A percentile compares a stretch with the other conserved stretches of the same genome.
Conservation (phyloP, 306 rosid species). For the Cicer judaicum region DNA sequence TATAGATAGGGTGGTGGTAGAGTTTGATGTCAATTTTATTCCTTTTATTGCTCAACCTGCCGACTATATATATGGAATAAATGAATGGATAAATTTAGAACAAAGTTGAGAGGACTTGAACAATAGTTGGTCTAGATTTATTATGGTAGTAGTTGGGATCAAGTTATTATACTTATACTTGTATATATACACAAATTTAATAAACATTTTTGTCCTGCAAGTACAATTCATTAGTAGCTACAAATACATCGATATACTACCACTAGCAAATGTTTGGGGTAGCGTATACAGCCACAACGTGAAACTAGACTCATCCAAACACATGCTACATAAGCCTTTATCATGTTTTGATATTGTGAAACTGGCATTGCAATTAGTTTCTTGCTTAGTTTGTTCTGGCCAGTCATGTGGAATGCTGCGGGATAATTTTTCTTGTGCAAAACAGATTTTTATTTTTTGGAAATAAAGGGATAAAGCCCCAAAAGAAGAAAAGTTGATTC, state of each 20-base stretch:
- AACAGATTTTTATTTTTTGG: no score
- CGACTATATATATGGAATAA: neutral
- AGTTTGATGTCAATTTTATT: conserved; percentile 14
- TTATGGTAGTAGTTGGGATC: conserved; percentile 25
- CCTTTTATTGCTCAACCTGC: conserved; percentile 22
- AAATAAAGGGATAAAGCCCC: no score
- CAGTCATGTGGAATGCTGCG: conserved; percentile 16
- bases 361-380: conserved; percentile 23
- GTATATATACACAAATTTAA: no score
- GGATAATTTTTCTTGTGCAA: neutral
- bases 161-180: neutral
- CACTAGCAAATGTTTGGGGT: no score
- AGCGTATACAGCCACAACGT: no score
- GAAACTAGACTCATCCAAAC: no score
- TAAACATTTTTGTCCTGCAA: no score
- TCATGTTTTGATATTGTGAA: neutral
- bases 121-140: conserved; percentile 2
- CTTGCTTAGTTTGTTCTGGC: conserved; percentile 21
- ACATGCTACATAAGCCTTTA: neutral
- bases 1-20: neutral
- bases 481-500: no score
- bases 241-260: neutral
- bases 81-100: neutral
- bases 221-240: neutral
- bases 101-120: conserved; percentile 2